Evolutionary conservation across 345 rosid genomes (phyloP).

Genomic region (Pugionium cornutum): DNA sequence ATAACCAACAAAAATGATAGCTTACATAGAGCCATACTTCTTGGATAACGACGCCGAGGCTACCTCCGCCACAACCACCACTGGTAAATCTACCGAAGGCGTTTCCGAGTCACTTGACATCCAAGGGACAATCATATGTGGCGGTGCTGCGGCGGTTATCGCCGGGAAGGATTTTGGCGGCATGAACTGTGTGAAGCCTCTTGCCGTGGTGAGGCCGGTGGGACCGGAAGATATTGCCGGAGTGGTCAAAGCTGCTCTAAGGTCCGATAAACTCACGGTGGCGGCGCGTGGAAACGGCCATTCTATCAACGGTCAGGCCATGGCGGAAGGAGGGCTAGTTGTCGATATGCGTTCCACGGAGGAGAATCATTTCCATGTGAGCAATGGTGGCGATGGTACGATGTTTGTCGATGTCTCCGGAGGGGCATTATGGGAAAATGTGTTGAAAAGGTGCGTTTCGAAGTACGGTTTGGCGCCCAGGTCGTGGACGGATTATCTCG

Average conservation of each 20-base stretch:
- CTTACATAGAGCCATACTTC: slow-evolving; percentile 64
- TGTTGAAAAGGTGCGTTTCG: slow-evolving; percentile 63
- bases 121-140: slow-evolving; percentile 52
- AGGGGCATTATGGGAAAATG: slow-evolving; percentile 95
- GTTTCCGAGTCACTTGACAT: slow-evolving; percentile 56
- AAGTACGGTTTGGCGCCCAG: slow-evolving; percentile 64
- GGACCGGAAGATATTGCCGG: slow-evolving; percentile 68
- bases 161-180: slow-evolving; percentile 89
- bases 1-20: slow-evolving; percentile 56
- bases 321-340: slow-evolving; percentile 79
- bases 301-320: slow-evolving; percentile 96
- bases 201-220: slow-evolving; percentile 61
- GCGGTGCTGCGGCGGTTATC: slow-evolving; percentile 29
- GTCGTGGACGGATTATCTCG: slow-evolving; percentile 90
- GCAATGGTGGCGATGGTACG: slow-evolving; percentile 27
- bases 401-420: slow-evolving; percentile 66
- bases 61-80: slow-evolving; percentile 28
- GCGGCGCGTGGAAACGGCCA: slow-evolving; percentile 98
- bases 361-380: slow-evolving; percentile 46
- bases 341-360: slow-evolving; percentile 74
- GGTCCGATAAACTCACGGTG: slow-evolving; percentile 65
- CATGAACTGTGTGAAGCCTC: slow-evolving; percentile 53
- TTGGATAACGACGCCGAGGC: slow-evolving; percentile 72
- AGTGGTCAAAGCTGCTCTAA: slow-evolving; percentile 52
- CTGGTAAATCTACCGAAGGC: slow-evolving; percentile 34